phyloP scores from a whole-genome alignment of 176 grass and related monocot species.

The Alloteropsis semialata region DNA sequence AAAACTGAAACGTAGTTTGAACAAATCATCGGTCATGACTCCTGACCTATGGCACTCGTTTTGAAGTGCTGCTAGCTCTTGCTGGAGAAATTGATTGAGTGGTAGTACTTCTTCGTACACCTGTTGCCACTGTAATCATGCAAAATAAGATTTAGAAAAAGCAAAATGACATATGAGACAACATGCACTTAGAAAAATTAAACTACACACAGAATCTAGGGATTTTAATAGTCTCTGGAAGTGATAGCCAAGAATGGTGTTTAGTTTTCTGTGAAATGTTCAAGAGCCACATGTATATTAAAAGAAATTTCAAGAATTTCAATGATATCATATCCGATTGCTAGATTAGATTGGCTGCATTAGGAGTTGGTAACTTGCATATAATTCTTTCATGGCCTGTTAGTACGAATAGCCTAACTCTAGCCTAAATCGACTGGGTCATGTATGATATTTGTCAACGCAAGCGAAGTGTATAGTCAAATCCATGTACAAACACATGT shows the following conservation, averaged over 20 bases:
- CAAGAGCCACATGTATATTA: background rate
- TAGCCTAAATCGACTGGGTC: background rate
- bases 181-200: background rate
- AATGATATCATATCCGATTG: background rate
- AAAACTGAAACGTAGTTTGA: background rate
- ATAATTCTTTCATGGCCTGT: background rate
- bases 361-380: slow-evolving; percentile 11
- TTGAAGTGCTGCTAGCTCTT: slow-evolving; percentile 36
- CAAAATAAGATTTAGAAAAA: background rate
- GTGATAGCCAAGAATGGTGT: background rate
- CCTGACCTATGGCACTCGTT: slow-evolving; percentile 44
- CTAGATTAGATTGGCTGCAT: background rate
- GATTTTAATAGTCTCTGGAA: background rate
- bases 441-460: background rate
- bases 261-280: background rate
- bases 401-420: background rate
- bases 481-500: slow-evolving; percentile 13
- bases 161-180: background rate
- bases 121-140: slow-evolving; percentile 42
- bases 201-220: background rate
- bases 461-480: background rate
- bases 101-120: slow-evolving; percentile 37
- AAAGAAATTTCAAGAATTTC: background rate
- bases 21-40: background rate
- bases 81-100: slow-evolving; percentile 43